phyloP scores from a whole-genome alignment of 179 eudicot genomes.

The Silene noctiflora region DNA sequence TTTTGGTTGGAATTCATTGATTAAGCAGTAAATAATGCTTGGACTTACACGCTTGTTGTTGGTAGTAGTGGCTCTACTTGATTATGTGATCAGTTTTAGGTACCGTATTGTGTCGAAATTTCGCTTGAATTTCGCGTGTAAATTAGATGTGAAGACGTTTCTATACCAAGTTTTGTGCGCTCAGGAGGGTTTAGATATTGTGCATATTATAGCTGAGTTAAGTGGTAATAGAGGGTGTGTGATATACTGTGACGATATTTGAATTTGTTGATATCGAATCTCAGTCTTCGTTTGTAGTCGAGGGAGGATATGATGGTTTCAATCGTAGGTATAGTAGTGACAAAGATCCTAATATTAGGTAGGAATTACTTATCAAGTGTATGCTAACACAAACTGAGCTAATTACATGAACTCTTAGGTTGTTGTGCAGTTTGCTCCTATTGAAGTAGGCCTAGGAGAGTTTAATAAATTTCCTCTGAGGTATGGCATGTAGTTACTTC shows the following conservation, averaged over 20 bases:
- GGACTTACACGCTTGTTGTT: background rate
- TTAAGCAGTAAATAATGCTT: too few relatives aligned
- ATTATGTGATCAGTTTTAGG: background rate
- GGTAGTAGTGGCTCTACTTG: background rate
- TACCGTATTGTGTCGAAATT: background rate
- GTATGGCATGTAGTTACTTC: background rate
- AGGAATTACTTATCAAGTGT: background rate
- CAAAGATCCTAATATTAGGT: background rate
- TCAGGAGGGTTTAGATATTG: too few relatives aligned
- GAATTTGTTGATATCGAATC: background rate
- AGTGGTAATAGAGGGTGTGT: background rate
- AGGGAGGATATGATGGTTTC: background rate
- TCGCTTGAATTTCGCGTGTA: too few relatives aligned
- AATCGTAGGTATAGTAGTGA: background rate
- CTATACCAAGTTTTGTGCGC: too few relatives aligned
- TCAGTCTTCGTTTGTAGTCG: background rate
- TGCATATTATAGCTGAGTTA: too few relatives aligned
- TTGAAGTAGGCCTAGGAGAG: too few relatives aligned
- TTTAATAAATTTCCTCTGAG: background rate
- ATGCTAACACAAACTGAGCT: background rate
- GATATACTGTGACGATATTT: background rate
- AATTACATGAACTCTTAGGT: background rate
- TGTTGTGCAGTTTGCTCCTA: conserved; percentile 4
- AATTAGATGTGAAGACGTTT: too few relatives aligned
- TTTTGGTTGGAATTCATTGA: too few relatives aligned